A percentile compares a stretch with the other conserved stretches of the same genome.
Evolutionary conservation across 371 early-diverging fungal species (phyloP).

Genomic region (Haplosporangium sp.): DNA sequence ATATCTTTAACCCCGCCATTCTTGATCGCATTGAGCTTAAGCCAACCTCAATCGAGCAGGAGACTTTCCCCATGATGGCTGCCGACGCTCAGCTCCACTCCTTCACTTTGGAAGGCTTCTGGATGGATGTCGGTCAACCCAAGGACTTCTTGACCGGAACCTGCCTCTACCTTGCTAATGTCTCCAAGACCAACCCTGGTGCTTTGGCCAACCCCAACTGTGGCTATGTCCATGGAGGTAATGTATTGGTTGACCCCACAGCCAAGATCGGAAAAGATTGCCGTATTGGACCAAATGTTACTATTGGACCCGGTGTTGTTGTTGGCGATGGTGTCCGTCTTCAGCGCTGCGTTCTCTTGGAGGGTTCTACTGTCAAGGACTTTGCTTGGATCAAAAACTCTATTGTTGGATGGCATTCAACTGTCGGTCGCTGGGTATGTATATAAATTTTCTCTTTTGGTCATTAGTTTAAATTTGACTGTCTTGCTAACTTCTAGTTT

Average conservation of each 20-base stretch:
- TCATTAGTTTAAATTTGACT: not conserved
- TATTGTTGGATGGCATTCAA: conserved; percentile 98
- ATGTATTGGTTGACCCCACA: conserved; percentile 90
- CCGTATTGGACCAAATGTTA: conserved; percentile 96
- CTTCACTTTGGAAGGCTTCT: conserved; percentile 97
- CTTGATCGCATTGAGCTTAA: conserved; percentile 92
- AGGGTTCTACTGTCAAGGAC: conserved; percentile 88
- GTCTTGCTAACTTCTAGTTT: not conserved
- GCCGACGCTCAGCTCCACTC: conserved; percentile 85
- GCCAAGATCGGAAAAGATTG: conserved; percentile 95
- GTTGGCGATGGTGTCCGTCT: conserved; percentile 97
- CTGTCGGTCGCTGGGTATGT: conserved; percentile 87
- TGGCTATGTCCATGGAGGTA: conserved; percentile 81
- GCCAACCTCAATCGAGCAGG: conserved; percentile 98
- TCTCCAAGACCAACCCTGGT: conserved; percentile 80
- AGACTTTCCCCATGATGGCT: conserved; percentile 97
- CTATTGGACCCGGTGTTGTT: conserved; percentile 91
- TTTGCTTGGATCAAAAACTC: conserved; percentile 91
- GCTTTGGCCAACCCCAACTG: conserved; percentile 69
- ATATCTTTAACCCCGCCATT: conserved; percentile 94
- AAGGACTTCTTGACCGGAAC: conserved; percentile 98
- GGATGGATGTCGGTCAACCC: conserved; percentile 99
- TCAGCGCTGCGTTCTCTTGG: conserved; percentile 90
- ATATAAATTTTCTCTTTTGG: not conserved
- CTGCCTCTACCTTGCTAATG: conserved; percentile 89